Base-by-base conservation (phyloP, 192 early-diverging fungal genomes). In the Coemansia pectinata region DNA sequence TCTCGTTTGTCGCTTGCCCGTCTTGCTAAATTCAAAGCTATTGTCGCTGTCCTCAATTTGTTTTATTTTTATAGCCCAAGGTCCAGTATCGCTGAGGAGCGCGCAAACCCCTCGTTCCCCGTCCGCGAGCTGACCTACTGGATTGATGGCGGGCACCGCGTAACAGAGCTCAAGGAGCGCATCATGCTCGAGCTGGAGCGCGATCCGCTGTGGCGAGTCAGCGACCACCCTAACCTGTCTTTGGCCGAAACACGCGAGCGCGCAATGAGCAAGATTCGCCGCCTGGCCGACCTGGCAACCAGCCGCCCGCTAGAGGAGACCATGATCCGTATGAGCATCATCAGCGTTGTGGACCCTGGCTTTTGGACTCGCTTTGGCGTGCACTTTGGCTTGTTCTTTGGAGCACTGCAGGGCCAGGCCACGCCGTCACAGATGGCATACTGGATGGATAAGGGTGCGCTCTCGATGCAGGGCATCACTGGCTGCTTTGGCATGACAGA, bases 401-500 rank as follows among this genome's bases (percentile, higher is more conserved):
- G 91, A 19, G 91, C 94, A 29, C 83, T 96, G 33, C 89, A 91
- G 72, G 90, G 93, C 36, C 90, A 91, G 64, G 93, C 93, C 14
- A 95, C 93, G 23, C 86, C 91, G 4, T 85, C 88, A 38, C 95
- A 96, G 83, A 85, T 96, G 47, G 86, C 85, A 5, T 90, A 95
- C 81, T 96, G 94, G 92, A 87, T 91, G 50, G 86, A 89, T 40
- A 90, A 88, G 84, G 94, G 94, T 29, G 93, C 93, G 9, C 69
- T 96, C 11, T 87, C 91, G 25, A 74, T 95, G 70, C 90, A 93
- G 67, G 90, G 92, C 42, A 87, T 95, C 73, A 84, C 90, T 3
- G 95, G 95, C 34, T 97, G 94, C 85, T 97, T 95, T 75, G 93
- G 90, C 52, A 95, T 95, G 95, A 97, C 95, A 1, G 95, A 97